phyloP scores from a whole-genome alignment of 192 early-diverging fungal species.

The Backusella parvicylindrica region DNA sequence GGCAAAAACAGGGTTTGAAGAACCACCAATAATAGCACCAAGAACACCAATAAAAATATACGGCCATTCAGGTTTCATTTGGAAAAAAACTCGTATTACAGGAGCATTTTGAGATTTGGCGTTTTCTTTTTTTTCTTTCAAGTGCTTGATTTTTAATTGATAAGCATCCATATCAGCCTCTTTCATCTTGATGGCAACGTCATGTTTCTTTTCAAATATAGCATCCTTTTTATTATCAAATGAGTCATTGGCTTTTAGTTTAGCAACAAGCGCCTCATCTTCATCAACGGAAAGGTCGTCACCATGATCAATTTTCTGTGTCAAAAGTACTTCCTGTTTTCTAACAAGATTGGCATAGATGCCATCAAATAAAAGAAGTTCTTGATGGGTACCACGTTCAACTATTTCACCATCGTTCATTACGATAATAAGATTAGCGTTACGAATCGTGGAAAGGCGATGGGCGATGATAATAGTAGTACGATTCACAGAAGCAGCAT shows the following conservation, averaged over 20 bases:
- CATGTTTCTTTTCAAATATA: background rate
- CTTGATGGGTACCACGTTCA: slow-evolving; percentile 73
- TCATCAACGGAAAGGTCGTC: background rate
- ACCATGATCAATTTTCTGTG: slow-evolving; percentile 2
- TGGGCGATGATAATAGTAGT: slow-evolving; percentile 90
- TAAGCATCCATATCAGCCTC: background rate
- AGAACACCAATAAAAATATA: slow-evolving; percentile 54
- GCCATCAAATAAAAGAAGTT: slow-evolving; percentile 61
- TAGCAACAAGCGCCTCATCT: background rate
- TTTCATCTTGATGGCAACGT: background rate
- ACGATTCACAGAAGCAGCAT: slow-evolving; percentile 62
- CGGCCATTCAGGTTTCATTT: slow-evolving; percentile 46
- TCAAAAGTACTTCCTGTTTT: slow-evolving; percentile 53
- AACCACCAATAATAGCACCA: slow-evolving; percentile 61
- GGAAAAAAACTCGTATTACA: slow-evolving; percentile 41
- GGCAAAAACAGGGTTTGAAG: slow-evolving; percentile 72
- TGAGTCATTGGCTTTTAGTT: background rate
- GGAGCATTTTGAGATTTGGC: slow-evolving; percentile 49
- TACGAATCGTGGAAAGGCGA: slow-evolving; percentile 83
- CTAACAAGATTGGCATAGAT: slow-evolving; percentile 61
- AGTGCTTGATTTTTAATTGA: background rate
- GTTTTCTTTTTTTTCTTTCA: slow-evolving; percentile 31
- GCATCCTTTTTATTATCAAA: no score
- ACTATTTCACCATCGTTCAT: slow-evolving; percentile 64
- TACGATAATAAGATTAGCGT: slow-evolving; percentile 82